Evolutionary conservation across 2,329 filamentous ascomycete genomes (phyloP), one percentile per base, ranked within the genome.

Genomic region (Aphanoascus verrucosus): DNA sequence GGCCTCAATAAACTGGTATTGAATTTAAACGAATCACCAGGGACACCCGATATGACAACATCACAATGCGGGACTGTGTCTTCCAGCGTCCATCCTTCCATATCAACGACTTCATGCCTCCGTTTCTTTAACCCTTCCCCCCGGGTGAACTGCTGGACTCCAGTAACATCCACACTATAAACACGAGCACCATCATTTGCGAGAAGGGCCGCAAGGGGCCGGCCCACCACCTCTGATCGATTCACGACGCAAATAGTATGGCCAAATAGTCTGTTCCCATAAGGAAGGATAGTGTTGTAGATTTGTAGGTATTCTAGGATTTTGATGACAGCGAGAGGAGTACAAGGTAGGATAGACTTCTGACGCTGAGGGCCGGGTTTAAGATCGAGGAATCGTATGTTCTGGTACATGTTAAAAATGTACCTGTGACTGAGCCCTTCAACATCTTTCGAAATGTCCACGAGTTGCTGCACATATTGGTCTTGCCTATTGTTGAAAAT

Each of bases 341-440:
- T 98, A 77, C 93, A 98, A 4, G 93, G 93, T 50, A 98, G 75
- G 60, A 97, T 88, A 47, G 85, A 94, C 75, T 98, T 97, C 69
- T 88, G 86, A 55, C 75, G 77, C 69, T 88, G 86, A 42, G 77
- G 70, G 3, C 85, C 84, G 58, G 65, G 67, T 34, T 67, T 64
- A 20, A 83, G 75, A 71, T 98, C 93, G 54, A 98, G 78, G 75
- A 90, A 97, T 60, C 93, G 88, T 63, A 94, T 82, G 74, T 98
- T 98, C 76, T 96, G 87, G 74, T 97, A 98, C 90, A 98, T 96
- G 79, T 98, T 98, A 80, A 91, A 90, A 65, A 97, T 85, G 73
- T 97, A 90, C 66, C 84, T 84, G 72, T 96, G 91, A 62, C 85
- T 88, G 55, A 98, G 81, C 35, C 93, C 93, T 71, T 98, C 93